Conservation (phyloP, 805 yeast genomes). For the Pichia kluyveri region DNA sequence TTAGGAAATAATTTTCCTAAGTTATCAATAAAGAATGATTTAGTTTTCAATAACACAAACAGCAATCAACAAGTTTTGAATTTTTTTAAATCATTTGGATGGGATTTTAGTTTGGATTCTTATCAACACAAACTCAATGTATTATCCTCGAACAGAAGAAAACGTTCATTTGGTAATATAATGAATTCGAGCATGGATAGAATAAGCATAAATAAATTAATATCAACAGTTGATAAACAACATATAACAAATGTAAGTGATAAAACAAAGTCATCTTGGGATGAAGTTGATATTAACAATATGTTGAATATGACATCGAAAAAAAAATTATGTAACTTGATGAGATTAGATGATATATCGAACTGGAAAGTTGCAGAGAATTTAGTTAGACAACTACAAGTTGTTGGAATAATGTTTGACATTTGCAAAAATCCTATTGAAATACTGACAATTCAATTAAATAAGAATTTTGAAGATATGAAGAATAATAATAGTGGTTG, state of each 20-base stretch:
- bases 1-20: constrained; percentile 49
- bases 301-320: not conserved
- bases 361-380: constrained; percentile 48
- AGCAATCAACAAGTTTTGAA: constrained; percentile 26
- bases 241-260: too few species aligned
- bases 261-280: too few species aligned
- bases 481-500: constrained; percentile 21
- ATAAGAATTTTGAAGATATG: constrained; percentile 20
- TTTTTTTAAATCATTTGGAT: constrained; percentile 31
- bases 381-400: constrained; percentile 46
- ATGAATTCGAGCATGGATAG: not conserved
- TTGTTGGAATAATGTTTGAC: constrained; percentile 52
- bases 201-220: constrained; percentile 1
- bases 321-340: constrained; percentile 17
- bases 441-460: not conserved
- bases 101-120: constrained; percentile 34
- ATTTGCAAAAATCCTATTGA: constrained; percentile 30
- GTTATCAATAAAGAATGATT: constrained; percentile 44
- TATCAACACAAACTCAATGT: constrained; percentile 10
- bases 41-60: constrained; percentile 45
- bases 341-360: constrained; percentile 31
- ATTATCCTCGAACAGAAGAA: too few species aligned
- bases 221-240: not conserved
- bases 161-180: not conserved
- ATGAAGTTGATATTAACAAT: not conserved